Base-by-base conservation (phyloP, 208 protist species). In the Vickermania ingenoplastis region DNA sequence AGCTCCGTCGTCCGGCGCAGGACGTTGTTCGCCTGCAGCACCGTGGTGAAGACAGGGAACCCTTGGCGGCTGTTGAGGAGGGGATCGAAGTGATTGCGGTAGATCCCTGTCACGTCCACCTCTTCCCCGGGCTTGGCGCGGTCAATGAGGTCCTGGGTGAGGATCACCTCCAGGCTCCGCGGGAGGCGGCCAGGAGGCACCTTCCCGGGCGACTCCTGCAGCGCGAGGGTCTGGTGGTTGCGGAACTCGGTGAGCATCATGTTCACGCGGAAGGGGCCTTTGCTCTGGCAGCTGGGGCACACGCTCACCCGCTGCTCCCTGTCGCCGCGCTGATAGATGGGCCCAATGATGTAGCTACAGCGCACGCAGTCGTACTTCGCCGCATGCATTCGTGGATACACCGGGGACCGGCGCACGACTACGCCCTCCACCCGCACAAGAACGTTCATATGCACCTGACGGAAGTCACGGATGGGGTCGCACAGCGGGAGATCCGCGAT, bases 11-110 rank as follows among this genome's bases (percentile, higher is more conserved):
- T 91, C 25, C 89, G 91, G 25, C 93, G 96, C 3, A 85, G 65
- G 1, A 99, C 82, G 51, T 97, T 91, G 75, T 99, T 99, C 1
- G 97, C 98, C 72, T 99, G 97, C 36, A 99, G 88, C 5, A 99
- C 66, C 2, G 98, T 99, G 0, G 92, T 89, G 65, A 99, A 99
- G 3, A 99, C 98, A 23, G 99, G 97, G 73, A 99, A 99, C 57
- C 99, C 98, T 57, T 99, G 89, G 31, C 93, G 81, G 45, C 77
- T 87, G 83, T 99, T 99, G 5, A 99, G 79, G n/a, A 93, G 69
- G 0, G 94, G 70, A 69, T 99, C 97, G 84, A 97, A 99, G 67
- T 97, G 98, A 76, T 99, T 99, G 63, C 85, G 85, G 77, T 99
- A 99, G 59, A 99, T 95, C 24, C 98, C 98, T 5, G 96, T 99